Conservation (phyloP, 1,284 basidiomycete species). For the Schizopora paradoxa region DNA sequence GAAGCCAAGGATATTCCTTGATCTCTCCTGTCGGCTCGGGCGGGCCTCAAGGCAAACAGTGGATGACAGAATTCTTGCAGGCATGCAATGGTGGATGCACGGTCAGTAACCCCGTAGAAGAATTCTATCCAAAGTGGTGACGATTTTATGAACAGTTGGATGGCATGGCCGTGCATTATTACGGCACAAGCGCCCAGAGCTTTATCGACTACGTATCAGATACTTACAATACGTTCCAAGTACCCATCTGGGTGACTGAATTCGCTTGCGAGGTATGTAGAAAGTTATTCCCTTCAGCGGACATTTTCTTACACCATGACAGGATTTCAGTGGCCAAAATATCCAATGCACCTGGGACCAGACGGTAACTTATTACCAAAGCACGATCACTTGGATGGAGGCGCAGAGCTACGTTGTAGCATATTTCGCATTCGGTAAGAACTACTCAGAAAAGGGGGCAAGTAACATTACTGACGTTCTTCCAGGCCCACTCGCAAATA, state of each 20-base stretch:
- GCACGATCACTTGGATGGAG: slow-evolving; percentile 53
- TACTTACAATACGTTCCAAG: slow-evolving; percentile 47
- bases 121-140: slow-evolving; percentile 25
- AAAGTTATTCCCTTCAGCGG: not conserved
- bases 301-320: slow-evolving; percentile 7
- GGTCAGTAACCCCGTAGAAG: slow-evolving; percentile 35
- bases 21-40: slow-evolving; percentile 66
- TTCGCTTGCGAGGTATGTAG: slow-evolving; percentile 54
- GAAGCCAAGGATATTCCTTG: slow-evolving; percentile 48
- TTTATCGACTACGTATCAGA: slow-evolving; percentile 48
- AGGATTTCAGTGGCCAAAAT: not conserved
- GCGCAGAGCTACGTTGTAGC: slow-evolving; percentile 44
- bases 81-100: slow-evolving; percentile 44
- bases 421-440: slow-evolving; percentile 73
- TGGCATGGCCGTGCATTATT: slow-evolving; percentile 51
- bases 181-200: slow-evolving; percentile 44
- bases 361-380: too few species aligned
- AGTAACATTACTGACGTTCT: too few species aligned
- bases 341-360: too few species aligned
- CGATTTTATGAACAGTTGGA: slow-evolving; percentile 38
- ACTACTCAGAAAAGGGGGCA: too few species aligned
- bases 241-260: slow-evolving; percentile 62
- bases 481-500: slow-evolving; percentile 60
- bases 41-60: slow-evolving; percentile 49
- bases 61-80: slow-evolving; percentile 57